These are phyloP conservation scores for Penicillium flavigenum DNA, from an alignment of 495 filamentous ascomycete genomes.

Conservation along the genomic window DNA sequence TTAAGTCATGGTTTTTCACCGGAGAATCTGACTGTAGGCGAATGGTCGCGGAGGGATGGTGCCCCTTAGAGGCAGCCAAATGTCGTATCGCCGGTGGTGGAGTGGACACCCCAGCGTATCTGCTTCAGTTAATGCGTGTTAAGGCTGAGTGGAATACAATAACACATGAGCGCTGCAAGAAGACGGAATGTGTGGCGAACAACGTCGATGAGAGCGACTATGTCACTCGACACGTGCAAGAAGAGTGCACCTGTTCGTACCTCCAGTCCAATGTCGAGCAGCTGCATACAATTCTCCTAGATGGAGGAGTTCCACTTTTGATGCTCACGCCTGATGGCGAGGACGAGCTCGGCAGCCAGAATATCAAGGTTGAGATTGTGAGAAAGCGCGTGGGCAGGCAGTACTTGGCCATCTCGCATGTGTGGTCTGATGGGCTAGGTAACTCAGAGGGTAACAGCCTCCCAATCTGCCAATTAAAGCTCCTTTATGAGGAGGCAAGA, in stretches of 20 bases:
- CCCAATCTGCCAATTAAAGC: not conserved
- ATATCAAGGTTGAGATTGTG: not conserved
- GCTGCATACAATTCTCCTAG: not conserved
- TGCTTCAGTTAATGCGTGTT: not conserved
- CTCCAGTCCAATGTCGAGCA: not conserved
- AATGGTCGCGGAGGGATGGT: not conserved
- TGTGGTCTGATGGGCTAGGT: slow-evolving; percentile 13
- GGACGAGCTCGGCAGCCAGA: not conserved
- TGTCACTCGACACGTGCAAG: not conserved
- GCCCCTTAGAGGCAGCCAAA: not conserved
- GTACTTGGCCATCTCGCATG: slow-evolving; percentile 11
- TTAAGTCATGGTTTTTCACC: not conserved
- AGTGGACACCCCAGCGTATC: not conserved
- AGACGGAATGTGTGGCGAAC: not conserved
- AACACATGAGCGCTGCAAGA: not conserved
- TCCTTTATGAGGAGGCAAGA: not conserved
- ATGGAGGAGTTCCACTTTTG: not conserved
- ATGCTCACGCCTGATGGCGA: not conserved
- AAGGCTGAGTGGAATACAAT: not conserved
- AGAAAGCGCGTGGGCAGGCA: not conserved
- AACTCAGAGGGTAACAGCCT: slow-evolving; percentile 5
- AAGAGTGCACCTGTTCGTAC: not conserved
- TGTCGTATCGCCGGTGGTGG: not conserved
- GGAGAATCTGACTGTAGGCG: not conserved
- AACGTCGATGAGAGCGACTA: slow-evolving; percentile 1